phyloP scores from a whole-genome alignment of 768 basidiomycete genomes.

The Lenzites betulinus region DNA sequence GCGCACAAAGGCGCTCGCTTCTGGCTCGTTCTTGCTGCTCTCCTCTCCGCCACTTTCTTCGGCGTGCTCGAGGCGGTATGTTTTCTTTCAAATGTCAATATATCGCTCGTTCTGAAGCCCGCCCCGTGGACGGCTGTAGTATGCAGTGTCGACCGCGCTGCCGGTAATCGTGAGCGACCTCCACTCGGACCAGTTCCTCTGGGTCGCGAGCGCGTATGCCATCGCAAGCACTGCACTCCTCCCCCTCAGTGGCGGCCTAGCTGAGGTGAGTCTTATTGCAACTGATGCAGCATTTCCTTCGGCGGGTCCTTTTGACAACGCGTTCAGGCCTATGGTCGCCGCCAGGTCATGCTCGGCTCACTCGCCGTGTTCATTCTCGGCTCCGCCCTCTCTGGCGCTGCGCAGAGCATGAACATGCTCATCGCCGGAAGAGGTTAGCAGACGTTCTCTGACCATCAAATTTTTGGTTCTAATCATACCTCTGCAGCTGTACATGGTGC shows the following conservation, averaged over 20 bases:
- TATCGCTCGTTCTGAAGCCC: no score
- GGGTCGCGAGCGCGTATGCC: slow-evolving; percentile 34
- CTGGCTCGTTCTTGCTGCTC: background rate
- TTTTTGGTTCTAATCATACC: no score
- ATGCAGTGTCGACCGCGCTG: slow-evolving; percentile 27
- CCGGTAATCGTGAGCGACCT: slow-evolving; percentile 20
- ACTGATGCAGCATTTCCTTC: no score
- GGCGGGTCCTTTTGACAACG: no score
- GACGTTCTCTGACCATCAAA: no score
- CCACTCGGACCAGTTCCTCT: slow-evolving; percentile 21
- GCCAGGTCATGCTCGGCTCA: slow-evolving; percentile 31
- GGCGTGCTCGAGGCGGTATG: background rate
- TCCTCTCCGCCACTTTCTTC: background rate
- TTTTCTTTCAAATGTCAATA: background rate
- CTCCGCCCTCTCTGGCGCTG: slow-evolving; percentile 40
- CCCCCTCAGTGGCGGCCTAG: slow-evolving; percentile 35
- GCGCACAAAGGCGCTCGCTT: background rate
- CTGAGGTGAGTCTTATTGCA: background rate
- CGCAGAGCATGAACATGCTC: slow-evolving; percentile 41
- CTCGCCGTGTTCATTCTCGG: slow-evolving; percentile 39
- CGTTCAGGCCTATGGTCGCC: slow-evolving; percentile 38
- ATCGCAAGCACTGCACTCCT: slow-evolving; percentile 37
- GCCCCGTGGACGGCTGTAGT: no score
- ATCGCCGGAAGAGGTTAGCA: no score
- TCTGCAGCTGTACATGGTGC: slow-evolving; percentile 38